These are phyloP conservation scores for Gypsophila paniculata DNA, from an alignment of 179 eudicot genomes.

Conservation along the genomic window DNA sequence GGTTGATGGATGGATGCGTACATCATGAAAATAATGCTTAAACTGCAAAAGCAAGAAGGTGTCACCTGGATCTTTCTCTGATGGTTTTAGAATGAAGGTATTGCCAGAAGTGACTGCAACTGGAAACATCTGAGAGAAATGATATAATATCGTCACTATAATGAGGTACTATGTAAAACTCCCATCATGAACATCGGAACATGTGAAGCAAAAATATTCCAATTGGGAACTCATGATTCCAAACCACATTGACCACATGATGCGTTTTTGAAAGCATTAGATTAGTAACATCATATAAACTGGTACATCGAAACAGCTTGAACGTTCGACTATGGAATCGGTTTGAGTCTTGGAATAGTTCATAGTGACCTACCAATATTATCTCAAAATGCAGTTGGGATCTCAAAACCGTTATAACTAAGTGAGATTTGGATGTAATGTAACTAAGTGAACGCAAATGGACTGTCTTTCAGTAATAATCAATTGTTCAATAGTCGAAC, in stretches of 20 bases:
- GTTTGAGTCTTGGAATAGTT: not conserved
- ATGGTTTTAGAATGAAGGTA: constrained; percentile 86
- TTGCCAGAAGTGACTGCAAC: constrained; percentile 88
- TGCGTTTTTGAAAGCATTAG: not conserved
- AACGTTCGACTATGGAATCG: not conserved
- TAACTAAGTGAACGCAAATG: not conserved
- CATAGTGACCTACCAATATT: too few relatives aligned
- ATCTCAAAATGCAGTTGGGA: too few relatives aligned
- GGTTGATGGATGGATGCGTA: not conserved
- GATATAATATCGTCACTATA: constrained; percentile 19
- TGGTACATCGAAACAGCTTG: not conserved
- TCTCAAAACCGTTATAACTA: too few relatives aligned
- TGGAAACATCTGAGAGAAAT: constrained; percentile 75
- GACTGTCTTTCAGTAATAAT: not conserved
- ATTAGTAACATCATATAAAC: not conserved
- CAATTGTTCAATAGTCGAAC: too few relatives aligned
- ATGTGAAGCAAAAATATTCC: not conserved
- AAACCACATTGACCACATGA: not conserved
- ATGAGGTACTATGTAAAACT: not conserved
- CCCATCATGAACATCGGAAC: constrained; percentile 1
- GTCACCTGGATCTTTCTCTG: constrained; percentile 95
- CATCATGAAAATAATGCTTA: not conserved
- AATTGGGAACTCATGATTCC: not conserved
- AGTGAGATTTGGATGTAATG: not conserved
- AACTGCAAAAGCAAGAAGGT: constrained; percentile 4